These are phyloP conservation scores for Aurifilum marmelostoma DNA, from an alignment of 2,329 filamentous ascomycete species.

Conservation along the genomic window DNA sequence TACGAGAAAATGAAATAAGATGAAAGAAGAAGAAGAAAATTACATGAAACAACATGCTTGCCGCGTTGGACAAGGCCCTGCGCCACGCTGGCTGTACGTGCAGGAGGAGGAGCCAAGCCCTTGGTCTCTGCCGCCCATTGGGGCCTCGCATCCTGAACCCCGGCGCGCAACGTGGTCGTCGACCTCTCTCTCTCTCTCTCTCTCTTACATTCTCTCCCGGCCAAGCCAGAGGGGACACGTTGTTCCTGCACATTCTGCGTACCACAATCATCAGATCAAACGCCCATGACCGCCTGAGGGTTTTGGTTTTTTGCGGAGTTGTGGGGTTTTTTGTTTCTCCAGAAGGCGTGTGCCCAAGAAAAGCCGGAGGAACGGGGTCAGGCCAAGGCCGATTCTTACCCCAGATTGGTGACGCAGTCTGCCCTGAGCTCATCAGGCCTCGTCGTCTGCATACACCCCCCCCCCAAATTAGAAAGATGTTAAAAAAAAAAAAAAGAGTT, in stretches of 20 bases:
- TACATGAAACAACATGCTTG: background rate
- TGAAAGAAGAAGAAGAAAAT: background rate
- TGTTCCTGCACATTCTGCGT: constrained; percentile 10
- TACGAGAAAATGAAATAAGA: background rate
- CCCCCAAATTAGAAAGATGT: background rate
- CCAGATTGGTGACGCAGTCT: constrained; percentile 28
- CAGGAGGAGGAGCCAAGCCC: background rate
- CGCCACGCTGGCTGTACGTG: background rate
- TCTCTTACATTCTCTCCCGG: background rate
- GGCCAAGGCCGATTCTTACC: constrained; percentile 22
- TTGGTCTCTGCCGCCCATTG: background rate
- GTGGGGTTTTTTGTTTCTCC: constrained; percentile 18
- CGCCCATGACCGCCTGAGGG: constrained; percentile 22
- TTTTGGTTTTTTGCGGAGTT: constrained; percentile 21
- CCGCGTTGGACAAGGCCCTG: background rate
- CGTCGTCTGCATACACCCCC: background rate
- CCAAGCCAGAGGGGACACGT: constrained; percentile 1
- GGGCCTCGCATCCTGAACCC: background rate
- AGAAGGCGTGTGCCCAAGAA: constrained; percentile 2
- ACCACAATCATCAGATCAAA: constrained; percentile 26
- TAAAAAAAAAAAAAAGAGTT: background rate
- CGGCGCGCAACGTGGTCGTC: background rate
- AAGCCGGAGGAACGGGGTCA: constrained; percentile 24
- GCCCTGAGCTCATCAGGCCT: background rate
- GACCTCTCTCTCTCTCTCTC: background rate